Evolutionary conservation across 2,329 filamentous ascomycete genomes (phyloP), one percentile per base, ranked within the genome.

Genomic region (Trichoderma sp.): DNA sequence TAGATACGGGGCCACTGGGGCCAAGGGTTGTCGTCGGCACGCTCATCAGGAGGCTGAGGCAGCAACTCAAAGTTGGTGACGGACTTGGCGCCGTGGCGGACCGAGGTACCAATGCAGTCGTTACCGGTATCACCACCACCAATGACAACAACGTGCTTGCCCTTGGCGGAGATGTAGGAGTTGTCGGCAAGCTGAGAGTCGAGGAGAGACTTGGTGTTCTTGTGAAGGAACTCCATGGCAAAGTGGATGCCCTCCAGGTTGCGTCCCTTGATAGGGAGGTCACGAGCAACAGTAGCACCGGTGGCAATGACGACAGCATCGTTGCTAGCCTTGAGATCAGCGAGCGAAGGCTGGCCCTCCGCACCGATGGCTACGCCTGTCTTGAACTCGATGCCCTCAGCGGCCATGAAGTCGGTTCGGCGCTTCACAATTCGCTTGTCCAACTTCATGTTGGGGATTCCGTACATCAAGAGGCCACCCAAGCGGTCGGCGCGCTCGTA

Each of bases 361-460:
- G 96, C 91, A 60, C 95, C 95, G 76, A 98, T 88, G 43, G 90
- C 84, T 70, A 93, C 90, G 73, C 91, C 90, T 36, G 93, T 92
- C 83, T 93, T 90, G 84, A 97, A 97, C 66, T 88, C 87, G 79
- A 98, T 85, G 63, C 95, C 95, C 83, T 98, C 95, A 4, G 91
- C 89, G 70, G 92, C 93, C 93, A 98, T 95, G 83, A 98, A 94
- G 83, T 98, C 93, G 63, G 96, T 94, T 81, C 95, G 93, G 67
- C 95, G 93, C 87, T 98, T 95, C 73, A 98, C 95, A 74, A 98
- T 91, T 80, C 94, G 94, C 88, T 98, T 98, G 86, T 98, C 95
- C 56, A 98, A 92, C 87, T 98, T 98, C 95, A 98, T 98, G 87
- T 98, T 98, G 76, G 95, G 95, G 76, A 98, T 98, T 76, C 95